Base-by-base conservation (phyloP, 805 yeast genomes). In the Wickerhamiella galacta region DNA sequence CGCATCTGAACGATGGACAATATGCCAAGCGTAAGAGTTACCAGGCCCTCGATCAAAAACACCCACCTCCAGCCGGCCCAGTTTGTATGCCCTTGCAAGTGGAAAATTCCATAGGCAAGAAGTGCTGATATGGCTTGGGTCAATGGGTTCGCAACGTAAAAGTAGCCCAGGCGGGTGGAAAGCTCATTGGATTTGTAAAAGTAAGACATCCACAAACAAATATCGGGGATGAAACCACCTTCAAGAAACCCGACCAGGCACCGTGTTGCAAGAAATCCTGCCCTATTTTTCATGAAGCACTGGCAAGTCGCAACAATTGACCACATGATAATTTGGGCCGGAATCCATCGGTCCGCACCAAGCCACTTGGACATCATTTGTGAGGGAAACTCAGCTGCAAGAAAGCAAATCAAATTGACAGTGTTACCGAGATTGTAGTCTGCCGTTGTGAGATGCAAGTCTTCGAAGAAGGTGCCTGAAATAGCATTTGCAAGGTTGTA, bases 181-280 rank as follows among this genome's bases (percentile, higher is more conserved):
- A 73, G 53, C 46, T 74, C 79, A 12, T 55, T 46, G n/a, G 64
- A 44, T 1, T 68, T 72, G 50, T 66, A 74, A 50, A 71, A 74
- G 49, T 72, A 74, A 3, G 73, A 64, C 53, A 73, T 52, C 70
- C 75, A 74, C 31, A 72, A 47, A 35, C 66, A 60, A 21, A 67
- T 51, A 39, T 72, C 78, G 25, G 74, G 69, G 39, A 74, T 71
- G 36, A 71, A 71, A 0, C 78, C 77, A 37, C 79, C 78, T 49
- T 73, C 72, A 20, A 66, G 49, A 3, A 64, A 44, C 2, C 78
- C 79, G 15, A 73, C 41, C 4, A 72, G 52, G 0, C 66, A 64
- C 38, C 79, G 56, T 4, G 70, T 60, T 7, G 56, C 57, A 36
- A 52, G 58, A 39, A 69, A 72, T 0, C 68, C 60, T 1, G 58